Base-by-base conservation (phyloP, 2,329 filamentous ascomycete species). In the Fusarium mexicanum region DNA sequence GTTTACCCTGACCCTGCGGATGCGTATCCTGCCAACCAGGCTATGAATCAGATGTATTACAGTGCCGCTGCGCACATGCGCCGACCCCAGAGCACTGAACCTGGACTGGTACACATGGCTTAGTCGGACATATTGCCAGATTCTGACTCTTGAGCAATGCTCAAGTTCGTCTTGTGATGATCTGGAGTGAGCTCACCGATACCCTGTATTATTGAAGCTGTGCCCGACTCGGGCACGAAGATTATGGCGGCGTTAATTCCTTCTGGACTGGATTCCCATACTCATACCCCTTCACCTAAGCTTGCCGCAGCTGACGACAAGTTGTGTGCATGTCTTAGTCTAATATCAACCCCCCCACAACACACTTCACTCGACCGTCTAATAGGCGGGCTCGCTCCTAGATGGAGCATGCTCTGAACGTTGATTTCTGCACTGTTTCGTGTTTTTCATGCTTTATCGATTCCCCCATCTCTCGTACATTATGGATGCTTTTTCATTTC, bases 1-100 rank as follows among this genome's bases (percentile, higher is more conserved):
- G 91, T 93, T 71, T 98, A 97, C 80, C 91, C 92, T 13, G 97
- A 98, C 76, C 93, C 94, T 0, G 66, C 72, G 47, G 94, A 97
- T 76, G 90, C 90, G 33, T 92, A 92, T 69, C 88, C 88, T 41
- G 87, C 89, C 57, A 87, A 88, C 44, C 86, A 83, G 9, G 87
- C 88, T 47, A 87, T 91, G 80, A 88, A 88, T 40, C 90, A 92
- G 77, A 90, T 94, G 85, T 96, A 95, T 81, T 95, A 95, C 76
- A 87, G 88, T 41, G 90, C 90, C 71, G 88, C 90, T 11, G 88
- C 81, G 14, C 81, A 90, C 67, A 91, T 94, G 75, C 90, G 93
- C 64, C 88, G 93, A 67, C 91, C 92, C 8, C 92, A 93, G 76
- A 94, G 93, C 86, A 90, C 93, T 7, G 93, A 96, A 80, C 91